Conservation (phyloP, 768 basidiomycete species). For the Sporobolomyces roseus region DNA sequence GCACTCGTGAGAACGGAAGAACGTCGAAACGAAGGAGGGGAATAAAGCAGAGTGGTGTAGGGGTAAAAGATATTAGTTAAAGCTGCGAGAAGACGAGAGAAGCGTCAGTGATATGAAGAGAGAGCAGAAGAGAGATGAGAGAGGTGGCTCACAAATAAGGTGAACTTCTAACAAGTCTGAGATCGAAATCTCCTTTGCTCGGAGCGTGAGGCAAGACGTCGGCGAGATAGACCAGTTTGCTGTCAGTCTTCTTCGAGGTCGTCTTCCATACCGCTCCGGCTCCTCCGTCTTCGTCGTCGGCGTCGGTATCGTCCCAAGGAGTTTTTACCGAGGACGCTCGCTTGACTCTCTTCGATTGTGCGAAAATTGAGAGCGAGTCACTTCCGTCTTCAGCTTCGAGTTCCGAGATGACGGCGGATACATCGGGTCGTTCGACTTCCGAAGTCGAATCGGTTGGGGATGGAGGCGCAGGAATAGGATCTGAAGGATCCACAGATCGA, state of each 20-base stretch:
- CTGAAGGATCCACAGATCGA: neutral
- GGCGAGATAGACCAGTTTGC: conserved; percentile 63
- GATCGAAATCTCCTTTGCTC: conserved; percentile 77
- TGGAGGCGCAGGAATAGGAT: conserved; percentile 4
- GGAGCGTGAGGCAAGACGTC: conserved; percentile 79
- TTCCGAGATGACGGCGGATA: conserved; percentile 29
- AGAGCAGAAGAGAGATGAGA: neutral
- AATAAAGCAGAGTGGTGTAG: conserved; percentile 4
- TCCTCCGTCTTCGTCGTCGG: conserved; percentile 1
- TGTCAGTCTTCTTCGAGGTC: conserved; percentile 24
- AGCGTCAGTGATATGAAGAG: neutral
- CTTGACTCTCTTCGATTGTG: conserved; percentile 14
- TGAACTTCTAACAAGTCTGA: conserved; percentile 72
- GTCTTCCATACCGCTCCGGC: neutral
- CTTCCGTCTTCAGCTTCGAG: conserved; percentile 37
- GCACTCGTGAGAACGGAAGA: no score
- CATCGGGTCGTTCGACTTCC: neutral
- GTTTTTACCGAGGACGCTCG: conserved; percentile 29
- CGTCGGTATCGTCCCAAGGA: conserved; percentile 40
- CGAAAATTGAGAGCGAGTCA: conserved; percentile 31
- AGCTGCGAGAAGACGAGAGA: neutral
- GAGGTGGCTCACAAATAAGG: conserved; percentile 71
- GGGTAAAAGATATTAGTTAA: neutral
- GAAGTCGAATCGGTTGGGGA: conserved; percentile 37
- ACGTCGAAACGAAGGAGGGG: neutral